These are phyloP conservation scores for Batrachochytrium dendrobatidis DNA, from an alignment of 371 early-diverging fungal species.

Conservation along the genomic window DNA sequence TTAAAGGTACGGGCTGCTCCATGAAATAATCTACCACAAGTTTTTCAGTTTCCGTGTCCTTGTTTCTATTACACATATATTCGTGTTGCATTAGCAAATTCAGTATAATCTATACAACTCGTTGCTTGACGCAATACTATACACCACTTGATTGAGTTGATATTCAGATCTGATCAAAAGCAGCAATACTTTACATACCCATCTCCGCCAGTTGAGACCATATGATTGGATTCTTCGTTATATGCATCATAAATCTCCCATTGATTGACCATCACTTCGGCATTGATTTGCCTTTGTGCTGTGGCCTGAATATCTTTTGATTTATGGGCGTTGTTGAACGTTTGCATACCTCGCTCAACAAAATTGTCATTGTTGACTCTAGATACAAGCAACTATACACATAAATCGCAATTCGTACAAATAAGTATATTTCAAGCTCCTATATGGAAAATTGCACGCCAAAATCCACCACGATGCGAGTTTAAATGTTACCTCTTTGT, in stretches of 20 bases:
- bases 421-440: neutral
- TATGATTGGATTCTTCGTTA: conserved; percentile 1
- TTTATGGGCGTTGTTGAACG: conserved; percentile 34
- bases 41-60: conserved; percentile 10
- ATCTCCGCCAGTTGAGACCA: neutral
- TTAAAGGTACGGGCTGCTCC: neutral
- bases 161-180: neutral
- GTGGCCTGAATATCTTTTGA: conserved; percentile 44
- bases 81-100: neutral
- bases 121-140: neutral
- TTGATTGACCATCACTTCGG: conserved; percentile 32
- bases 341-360: conserved; percentile 35
- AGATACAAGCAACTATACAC: conserved; percentile 14
- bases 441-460: neutral
- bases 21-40: neutral
- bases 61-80: conserved; percentile 7
- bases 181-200: neutral
- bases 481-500: conserved; percentile 27
- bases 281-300: conserved; percentile 20
- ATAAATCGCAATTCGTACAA: neutral
- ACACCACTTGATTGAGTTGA: no score
- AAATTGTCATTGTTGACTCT: conserved; percentile 39
- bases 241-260: conserved; percentile 41
- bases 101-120: neutral
- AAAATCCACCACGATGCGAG: neutral